A percentile compares a stretch with the other conserved stretches of the same genome.
phyloP scores from a whole-genome alignment of 352 stramenopile species.

The Phytopythium ostracodes region DNA sequence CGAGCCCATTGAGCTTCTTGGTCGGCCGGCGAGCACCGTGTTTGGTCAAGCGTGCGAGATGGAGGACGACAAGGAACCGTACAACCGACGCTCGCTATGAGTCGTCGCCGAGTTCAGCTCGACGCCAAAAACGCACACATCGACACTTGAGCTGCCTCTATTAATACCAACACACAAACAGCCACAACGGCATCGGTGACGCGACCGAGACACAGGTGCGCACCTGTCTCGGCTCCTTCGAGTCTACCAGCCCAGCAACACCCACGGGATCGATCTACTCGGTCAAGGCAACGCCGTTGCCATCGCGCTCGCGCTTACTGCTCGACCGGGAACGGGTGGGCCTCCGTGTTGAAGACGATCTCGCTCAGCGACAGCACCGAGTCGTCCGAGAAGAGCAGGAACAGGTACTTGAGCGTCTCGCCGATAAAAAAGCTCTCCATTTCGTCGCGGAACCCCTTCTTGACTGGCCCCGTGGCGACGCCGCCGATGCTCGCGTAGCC shows the following conservation, averaged over 20 bases:
- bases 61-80: not conserved
- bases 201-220: not conserved
- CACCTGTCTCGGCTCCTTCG: not conserved
- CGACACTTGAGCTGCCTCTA: not conserved
- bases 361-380: constrained; percentile 74
- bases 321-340: constrained; percentile 73
- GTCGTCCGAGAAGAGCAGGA: constrained; percentile 88
- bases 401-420: constrained; percentile 94
- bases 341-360: constrained; percentile 89
- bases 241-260: no score
- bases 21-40: not conserved
- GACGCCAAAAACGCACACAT: not conserved
- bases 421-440: constrained; percentile 93
- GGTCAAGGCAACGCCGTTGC: not conserved
- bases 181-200: not conserved
- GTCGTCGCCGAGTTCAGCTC: not conserved
- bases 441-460: constrained; percentile 50
- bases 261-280: not conserved
- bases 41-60: not conserved
- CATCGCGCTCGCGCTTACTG: not conserved
- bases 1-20: constrained; percentile 4
- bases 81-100: not conserved
- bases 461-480: constrained; percentile 39
- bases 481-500: constrained; percentile 65
- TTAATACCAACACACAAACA: not conserved